Base-by-base conservation (phyloP, 495 filamentous ascomycete species). In the Penicillium ochrochloron region DNA sequence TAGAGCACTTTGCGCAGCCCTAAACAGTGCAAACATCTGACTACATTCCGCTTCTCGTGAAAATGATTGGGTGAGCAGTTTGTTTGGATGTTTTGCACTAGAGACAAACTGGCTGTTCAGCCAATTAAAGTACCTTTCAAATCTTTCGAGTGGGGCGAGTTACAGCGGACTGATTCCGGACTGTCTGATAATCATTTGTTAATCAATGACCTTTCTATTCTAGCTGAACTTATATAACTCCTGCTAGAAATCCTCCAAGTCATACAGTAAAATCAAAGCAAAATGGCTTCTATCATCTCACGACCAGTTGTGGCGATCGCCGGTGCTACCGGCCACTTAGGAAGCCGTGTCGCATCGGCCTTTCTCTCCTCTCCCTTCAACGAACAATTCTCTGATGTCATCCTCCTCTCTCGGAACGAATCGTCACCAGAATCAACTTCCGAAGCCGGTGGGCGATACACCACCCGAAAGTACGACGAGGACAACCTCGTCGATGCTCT, bases 291-390 rank as follows among this genome's bases (percentile, higher is more conserved):
- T 8, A 57, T 44, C 5, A 41, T 11, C 5, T 29, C 59, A 34
- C 53, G 59, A 34, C 63, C 66, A 25, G 66, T 69, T 35, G 63
- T 74, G 25, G 70, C 70, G n/a, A 70, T 74, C 57, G 70, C 73
- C 48, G 70, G 70, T 44, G 66, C 68, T 48, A 69, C 68, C 23
- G 70, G 73, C 25, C 66, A 75, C 57, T 62, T 74, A 4, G 72
- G 72, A 34, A 57, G 65, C 21, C 66, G 68, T 50, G 57, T 75
- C 27, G 61, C 68, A 15, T 56, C 62, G 0, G 68, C 73, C 27
- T 69, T 75, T 60, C 60, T 73, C 31, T 75, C 44, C 21, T 21
- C 44, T 14, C 44, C 10, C 12, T 48, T 48, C 44, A 48, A 48
- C 44, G 44, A 48, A 48, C 19, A 48, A 23, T 48, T 48, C 44